Base-by-base conservation (phyloP, 164 flowering plant genomes). In the Berberis thunbergii region DNA sequence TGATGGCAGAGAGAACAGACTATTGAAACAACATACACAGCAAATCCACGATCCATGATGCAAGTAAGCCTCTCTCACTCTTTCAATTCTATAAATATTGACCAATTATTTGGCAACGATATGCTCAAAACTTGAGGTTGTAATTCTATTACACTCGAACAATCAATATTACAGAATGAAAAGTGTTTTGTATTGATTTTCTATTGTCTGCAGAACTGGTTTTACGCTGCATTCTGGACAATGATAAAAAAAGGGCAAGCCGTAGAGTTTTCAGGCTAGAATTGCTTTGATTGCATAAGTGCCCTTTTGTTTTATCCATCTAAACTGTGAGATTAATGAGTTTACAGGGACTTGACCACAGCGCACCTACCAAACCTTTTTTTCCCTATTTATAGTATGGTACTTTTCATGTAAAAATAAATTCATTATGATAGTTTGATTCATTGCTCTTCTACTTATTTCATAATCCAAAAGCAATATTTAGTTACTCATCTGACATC, bases 11-110 rank as follows among this genome's bases (percentile, higher is more conserved):
- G 78, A 69, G 97, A 91, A 70, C 79, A 70, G 67, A 84, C 84
- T 41, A 80, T 94, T 56, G 86, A 84, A 72, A 91, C 99, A 45
- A 91, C 96, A 6, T 94, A 94, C 74, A 85, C 96, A 40, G 84
- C 96, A 65, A 94, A 94, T 77, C 76, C 80, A 46, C 83, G 76
- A 59, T 82, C 99, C 3, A 94, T 94, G 99, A 94, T 94, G 99
- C 96, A 91, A 76, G 99, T 85, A 81, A 66, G 80, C 56, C n/a
- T 59, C n/a, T n/a, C 3, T 11, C 4, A 41, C 57, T n/a, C 57
- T 42, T 10, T 42, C 52, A 10, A 56, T 2, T 39, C 2, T 45
- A 2, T 10, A 43, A 7, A 43, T 2, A 12, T 13, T 13, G 9
- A n/a, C 12, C 41, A 5, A 44, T 46, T 44, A 7, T 49, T 2